Conservation (phyloP, 306 rosid genomes). For the Ceratonia siliqua region DNA sequence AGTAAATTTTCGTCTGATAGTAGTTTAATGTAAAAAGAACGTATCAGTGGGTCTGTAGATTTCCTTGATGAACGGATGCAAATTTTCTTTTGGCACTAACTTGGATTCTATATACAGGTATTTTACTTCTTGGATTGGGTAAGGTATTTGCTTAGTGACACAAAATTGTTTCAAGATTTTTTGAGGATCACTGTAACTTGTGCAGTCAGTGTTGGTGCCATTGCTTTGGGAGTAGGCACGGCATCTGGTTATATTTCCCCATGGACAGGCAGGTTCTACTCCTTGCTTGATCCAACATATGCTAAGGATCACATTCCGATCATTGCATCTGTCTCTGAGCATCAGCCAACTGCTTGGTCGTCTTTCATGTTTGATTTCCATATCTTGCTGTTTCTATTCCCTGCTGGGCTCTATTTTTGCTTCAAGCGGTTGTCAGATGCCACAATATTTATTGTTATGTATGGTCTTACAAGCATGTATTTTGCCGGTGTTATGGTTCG, state of each 20-base stretch:
- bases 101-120: constrained; percentile 53
- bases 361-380: constrained; percentile 99
- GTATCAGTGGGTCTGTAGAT: background rate
- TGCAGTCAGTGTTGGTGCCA: constrained; percentile 73
- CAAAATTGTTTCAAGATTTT: constrained; percentile 82
- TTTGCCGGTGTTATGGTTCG: constrained; percentile 99
- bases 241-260: constrained; percentile 98
- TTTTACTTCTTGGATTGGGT: constrained; percentile 96
- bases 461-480: constrained; percentile 99
- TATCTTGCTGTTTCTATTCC: constrained; percentile 89
- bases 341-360: constrained; percentile 99
- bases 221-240: constrained; percentile 91
- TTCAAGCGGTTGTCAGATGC: constrained; percentile 99
- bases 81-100: constrained; percentile 25
- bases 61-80: constrained; percentile 11
- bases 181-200: constrained; percentile 89
- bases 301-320: constrained; percentile 99
- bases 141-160: constrained; percentile 74
- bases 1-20: background rate
- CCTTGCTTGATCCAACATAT: constrained; percentile 96
- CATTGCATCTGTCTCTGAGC: constrained; percentile 98
- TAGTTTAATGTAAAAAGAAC: background rate
- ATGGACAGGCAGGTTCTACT: constrained; percentile 99
- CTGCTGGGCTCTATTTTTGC: constrained; percentile 98
- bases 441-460: constrained; percentile 91